These are phyloP conservation scores for Candida sp. DNA, from an alignment of 1,139 yeast genomes.

Conservation along the genomic window DNA sequence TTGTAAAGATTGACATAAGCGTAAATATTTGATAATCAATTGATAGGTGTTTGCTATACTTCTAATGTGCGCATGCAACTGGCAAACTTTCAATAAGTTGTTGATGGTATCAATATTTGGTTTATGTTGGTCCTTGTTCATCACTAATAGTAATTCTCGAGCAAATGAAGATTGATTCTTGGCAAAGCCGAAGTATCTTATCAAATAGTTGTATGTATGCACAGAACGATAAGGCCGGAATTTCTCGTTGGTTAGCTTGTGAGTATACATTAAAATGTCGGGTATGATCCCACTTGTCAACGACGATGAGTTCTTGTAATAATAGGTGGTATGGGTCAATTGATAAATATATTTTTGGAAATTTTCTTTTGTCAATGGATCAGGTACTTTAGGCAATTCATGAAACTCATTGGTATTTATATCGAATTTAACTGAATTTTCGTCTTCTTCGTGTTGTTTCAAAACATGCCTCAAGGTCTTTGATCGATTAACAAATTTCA, in stretches of 20 bases:
- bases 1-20: conserved; percentile 21
- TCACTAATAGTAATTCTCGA: conserved; percentile 35
- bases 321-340: conserved; percentile 31
- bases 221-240: conserved; percentile 30
- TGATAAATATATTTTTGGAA: conserved; percentile 36
- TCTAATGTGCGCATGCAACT: conserved; percentile 30
- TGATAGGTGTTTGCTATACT: conserved; percentile 30
- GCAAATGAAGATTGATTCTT: conserved; percentile 45
- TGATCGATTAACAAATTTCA: conserved; percentile 12
- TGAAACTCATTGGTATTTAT: conserved; percentile 22
- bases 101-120: conserved; percentile 42
- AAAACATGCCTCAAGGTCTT: conserved; percentile 10
- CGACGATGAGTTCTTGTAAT: conserved; percentile 35
- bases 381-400: conserved; percentile 35
- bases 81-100: conserved; percentile 27
- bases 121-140: conserved; percentile 41
- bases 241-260: conserved; percentile 27
- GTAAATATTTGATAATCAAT: conserved; percentile 28
- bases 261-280: conserved; percentile 38
- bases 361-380: conserved; percentile 20
- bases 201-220: conserved; percentile 38
- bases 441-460: conserved; percentile 10
- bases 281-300: conserved; percentile 35
- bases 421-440: conserved; percentile 8
- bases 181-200: conserved; percentile 39